Evolutionary conservation across 106 monocot genomes (phyloP).

Genomic region (Allium cepa): DNA sequence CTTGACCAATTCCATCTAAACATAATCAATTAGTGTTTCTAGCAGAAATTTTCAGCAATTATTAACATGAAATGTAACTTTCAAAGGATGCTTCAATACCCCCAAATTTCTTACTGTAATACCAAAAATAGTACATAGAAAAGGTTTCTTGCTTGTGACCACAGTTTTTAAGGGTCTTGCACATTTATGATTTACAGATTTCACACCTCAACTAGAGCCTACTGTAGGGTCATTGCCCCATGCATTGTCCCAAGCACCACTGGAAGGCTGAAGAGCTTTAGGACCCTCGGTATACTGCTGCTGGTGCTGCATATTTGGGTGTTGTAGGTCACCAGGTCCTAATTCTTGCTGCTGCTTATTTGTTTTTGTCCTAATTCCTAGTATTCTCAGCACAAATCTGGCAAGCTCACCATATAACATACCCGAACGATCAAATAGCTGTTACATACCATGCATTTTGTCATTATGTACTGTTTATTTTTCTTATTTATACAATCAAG

Average conservation of each 20-base stretch:
- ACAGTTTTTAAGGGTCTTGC: not conserved
- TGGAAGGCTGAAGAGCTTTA: slow-evolving; percentile 19
- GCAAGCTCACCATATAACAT: slow-evolving; percentile 92
- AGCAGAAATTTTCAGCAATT: too few relatives aligned
- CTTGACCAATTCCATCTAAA: too few relatives aligned
- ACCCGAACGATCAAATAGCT: slow-evolving; percentile 94
- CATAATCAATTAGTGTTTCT: too few relatives aligned
- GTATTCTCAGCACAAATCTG: slow-evolving; percentile 63
- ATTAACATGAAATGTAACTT: too few relatives aligned
- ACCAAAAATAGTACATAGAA: too few relatives aligned
- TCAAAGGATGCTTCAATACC: too few relatives aligned
- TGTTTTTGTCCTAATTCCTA: slow-evolving; percentile 59
- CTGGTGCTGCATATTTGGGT: slow-evolving; percentile 1
- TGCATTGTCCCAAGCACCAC: slow-evolving; percentile 55
- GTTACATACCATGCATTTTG: slow-evolving; percentile 1
- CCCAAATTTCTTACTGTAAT: too few relatives aligned
- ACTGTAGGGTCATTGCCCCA: slow-evolving; percentile 47
- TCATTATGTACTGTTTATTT: not conserved
- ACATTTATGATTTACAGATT: not conserved
- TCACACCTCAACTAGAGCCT: slow-evolving; percentile 1
- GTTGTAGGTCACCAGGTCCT: slow-evolving; percentile 21
- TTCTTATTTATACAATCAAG: too few relatives aligned
- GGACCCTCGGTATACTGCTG: slow-evolving; percentile 42
- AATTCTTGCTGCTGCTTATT: slow-evolving; percentile 21
- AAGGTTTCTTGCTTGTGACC: too few relatives aligned